Conservation (phyloP, 768 basidiomycete species). For the Gloeopeniophorella convolvens region DNA sequence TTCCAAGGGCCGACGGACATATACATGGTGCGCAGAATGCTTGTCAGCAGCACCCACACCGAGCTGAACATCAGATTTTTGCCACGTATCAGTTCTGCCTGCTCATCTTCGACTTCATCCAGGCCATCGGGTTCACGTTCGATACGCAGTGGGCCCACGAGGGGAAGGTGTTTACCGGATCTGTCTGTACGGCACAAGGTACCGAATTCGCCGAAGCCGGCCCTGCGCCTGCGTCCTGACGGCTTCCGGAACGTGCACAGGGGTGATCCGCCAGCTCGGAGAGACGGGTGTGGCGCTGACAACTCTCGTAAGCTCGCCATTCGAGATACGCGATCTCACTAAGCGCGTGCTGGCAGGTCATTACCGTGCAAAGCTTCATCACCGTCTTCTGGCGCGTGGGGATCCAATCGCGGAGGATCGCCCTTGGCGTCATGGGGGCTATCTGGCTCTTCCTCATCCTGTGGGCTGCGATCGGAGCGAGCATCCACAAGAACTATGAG, state of each 20-base stretch:
- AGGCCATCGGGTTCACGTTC: slow-evolving; percentile 33
- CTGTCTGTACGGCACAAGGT: slow-evolving; percentile 35
- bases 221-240: no score
- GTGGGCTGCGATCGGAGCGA: slow-evolving; percentile 31
- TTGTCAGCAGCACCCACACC: not conserved
- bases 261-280: slow-evolving; percentile 37
- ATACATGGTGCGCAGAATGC: slow-evolving; percentile 30
- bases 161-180: slow-evolving; percentile 29
- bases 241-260: no score
- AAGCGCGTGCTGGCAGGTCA: slow-evolving; percentile 24
- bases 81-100: slow-evolving; percentile 21
- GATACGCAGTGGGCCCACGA: slow-evolving; percentile 32
- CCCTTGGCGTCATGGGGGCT: slow-evolving; percentile 9
- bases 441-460: slow-evolving; percentile 21
- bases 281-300: slow-evolving; percentile 37
- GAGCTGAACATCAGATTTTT: slow-evolving; percentile 11
- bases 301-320: slow-evolving; percentile 26
- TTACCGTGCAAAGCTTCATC: slow-evolving; percentile 37
- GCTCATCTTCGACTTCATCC: slow-evolving; percentile 29
- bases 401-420: slow-evolving; percentile 25
- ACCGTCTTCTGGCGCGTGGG: slow-evolving; percentile 31
- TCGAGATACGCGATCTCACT: not conserved
- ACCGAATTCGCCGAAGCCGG: no score
- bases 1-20: slow-evolving; percentile 36
- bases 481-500: slow-evolving; percentile 21